Percentiles rank a stretch among this genome's conserved stretches.
Evolutionary conservation across 2,329 filamentous ascomycete genomes (phyloP).

Genomic region (Talaromyces sp.): DNA sequence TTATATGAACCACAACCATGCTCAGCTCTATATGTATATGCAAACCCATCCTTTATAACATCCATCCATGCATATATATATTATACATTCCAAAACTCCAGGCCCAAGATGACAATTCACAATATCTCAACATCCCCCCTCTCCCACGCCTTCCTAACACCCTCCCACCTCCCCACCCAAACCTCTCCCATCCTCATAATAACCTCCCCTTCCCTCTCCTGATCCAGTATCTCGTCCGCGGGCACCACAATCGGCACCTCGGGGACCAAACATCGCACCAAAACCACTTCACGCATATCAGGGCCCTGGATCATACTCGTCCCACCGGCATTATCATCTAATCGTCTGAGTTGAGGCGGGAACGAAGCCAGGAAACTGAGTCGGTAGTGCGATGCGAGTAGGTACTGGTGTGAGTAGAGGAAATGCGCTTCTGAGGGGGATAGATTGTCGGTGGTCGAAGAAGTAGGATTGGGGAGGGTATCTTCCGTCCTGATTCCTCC

Average conservation of each 20-base stretch:
- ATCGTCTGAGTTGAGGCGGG: conserved; percentile 68
- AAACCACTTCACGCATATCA: conserved; percentile 77
- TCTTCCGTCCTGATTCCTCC: conserved; percentile 21
- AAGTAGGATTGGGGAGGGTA: conserved; percentile 27
- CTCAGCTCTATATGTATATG: background rate
- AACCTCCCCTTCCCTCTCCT: conserved; percentile 30
- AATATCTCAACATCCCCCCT: conserved; percentile 42
- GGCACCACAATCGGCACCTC: conserved; percentile 44
- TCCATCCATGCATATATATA: background rate
- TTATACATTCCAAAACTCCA: background rate
- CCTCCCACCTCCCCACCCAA: conserved; percentile 67
- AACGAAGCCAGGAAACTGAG: conserved; percentile 80
- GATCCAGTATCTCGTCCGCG: conserved; percentile 26
- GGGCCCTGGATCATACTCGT: conserved; percentile 89
- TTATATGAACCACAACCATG: background rate
- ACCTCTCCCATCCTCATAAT: conserved; percentile 56
- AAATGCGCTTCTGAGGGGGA: conserved; percentile 76
- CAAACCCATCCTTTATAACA: background rate
- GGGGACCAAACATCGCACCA: conserved; percentile 57
- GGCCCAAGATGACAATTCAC: conserved; percentile 18
- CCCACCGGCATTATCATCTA: conserved; percentile 86
- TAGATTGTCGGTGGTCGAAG: conserved; percentile 37
- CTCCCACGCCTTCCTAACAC: conserved; percentile 55
- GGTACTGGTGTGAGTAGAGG: conserved; percentile 73
- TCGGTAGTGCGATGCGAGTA: conserved; percentile 79